phyloP scores from a whole-genome alignment of 2,329 filamentous ascomycete genomes.

The Penicillium sp. region DNA sequence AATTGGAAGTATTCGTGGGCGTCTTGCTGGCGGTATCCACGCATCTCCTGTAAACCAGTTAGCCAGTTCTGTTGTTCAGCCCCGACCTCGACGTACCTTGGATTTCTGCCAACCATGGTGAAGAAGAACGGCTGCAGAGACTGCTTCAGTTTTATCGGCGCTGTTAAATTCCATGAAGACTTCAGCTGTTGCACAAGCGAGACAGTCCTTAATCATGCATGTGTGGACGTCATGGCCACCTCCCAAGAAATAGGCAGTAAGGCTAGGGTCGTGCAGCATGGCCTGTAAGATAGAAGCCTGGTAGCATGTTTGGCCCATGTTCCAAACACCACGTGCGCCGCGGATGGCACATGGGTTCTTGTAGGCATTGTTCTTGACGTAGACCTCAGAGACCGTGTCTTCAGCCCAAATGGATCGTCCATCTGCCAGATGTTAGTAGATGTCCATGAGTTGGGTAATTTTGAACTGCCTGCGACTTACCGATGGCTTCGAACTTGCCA shows the following conservation, averaged over 20 bases:
- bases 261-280: slow-evolving; percentile 86
- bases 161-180: slow-evolving; percentile 64
- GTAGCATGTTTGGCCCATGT: slow-evolving; percentile 97
- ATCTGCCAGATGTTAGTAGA: slow-evolving; percentile 12
- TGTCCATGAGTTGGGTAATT: background rate
- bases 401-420: slow-evolving; percentile 39
- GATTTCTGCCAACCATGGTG: slow-evolving; percentile 56
- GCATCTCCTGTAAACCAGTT: slow-evolving; percentile 56
- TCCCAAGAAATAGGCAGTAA: slow-evolving; percentile 87
- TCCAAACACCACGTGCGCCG: slow-evolving; percentile 88
- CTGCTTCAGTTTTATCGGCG: slow-evolving; percentile 72
- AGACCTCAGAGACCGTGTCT: slow-evolving; percentile 65
- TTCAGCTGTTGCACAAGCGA: slow-evolving; percentile 61
- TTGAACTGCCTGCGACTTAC: slow-evolving; percentile 1
- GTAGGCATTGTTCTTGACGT: slow-evolving; percentile 74
- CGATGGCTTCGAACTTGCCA: slow-evolving; percentile 15
- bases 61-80: background rate
- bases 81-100: slow-evolving; percentile 11
- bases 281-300: slow-evolving; percentile 95
- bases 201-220: slow-evolving; percentile 57
- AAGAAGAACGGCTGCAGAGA: slow-evolving; percentile 84
- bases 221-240: slow-evolving; percentile 80
- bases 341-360: slow-evolving; percentile 79
- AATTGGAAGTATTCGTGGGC: slow-evolving; percentile 98
- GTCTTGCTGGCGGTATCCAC: slow-evolving; percentile 93